Evolutionary conservation across 2,329 filamentous ascomycete genomes (phyloP).

Genomic region (Seiridium unicorne): DNA sequence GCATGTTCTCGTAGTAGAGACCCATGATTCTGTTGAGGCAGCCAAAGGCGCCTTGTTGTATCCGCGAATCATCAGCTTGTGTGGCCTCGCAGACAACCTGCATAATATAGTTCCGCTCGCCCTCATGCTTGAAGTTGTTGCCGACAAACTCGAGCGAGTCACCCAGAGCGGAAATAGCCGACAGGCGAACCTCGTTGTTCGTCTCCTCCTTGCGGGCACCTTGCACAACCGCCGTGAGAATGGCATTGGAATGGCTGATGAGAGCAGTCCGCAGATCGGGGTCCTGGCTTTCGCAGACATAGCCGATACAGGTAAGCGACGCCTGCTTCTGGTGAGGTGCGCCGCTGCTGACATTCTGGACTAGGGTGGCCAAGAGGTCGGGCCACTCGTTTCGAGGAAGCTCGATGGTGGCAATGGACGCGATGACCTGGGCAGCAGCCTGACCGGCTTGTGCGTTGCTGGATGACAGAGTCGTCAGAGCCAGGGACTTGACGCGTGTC

Average conservation of each 20-base stretch:
- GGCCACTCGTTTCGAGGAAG: slow-evolving; percentile 90
- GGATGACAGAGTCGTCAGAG: slow-evolving; percentile 83
- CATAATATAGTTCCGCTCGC: slow-evolving; percentile 99
- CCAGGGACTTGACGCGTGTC: slow-evolving; percentile 81
- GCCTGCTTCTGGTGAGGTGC: slow-evolving; percentile 88
- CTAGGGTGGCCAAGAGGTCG: slow-evolving; percentile 83
- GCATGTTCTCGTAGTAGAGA: slow-evolving; percentile 99
- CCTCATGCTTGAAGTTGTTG: slow-evolving; percentile 98
- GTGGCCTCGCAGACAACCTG: slow-evolving; percentile 99
- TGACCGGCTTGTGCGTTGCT: slow-evolving; percentile 79
- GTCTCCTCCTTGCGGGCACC: slow-evolving; percentile 95
- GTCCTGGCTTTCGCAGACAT: slow-evolving; percentile 96
- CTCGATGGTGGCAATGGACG: slow-evolving; percentile 92
- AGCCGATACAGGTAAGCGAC: slow-evolving; percentile 94
- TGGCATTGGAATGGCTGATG: slow-evolving; percentile 89
- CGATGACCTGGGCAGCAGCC: slow-evolving; percentile 91
- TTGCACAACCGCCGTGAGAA: slow-evolving; percentile 95
- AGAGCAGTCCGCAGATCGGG: slow-evolving; percentile 78
- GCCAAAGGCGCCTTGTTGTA: slow-evolving; percentile 94
- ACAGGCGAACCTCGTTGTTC: slow-evolving; percentile 85
- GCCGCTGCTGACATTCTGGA: slow-evolving; percentile 89
- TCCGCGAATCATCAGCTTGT: slow-evolving; percentile 84
- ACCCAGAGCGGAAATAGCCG: slow-evolving; percentile 89
- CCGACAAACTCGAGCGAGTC: slow-evolving; percentile 97
- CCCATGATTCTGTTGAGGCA: slow-evolving; percentile 99